phyloP scores from a whole-genome alignment of 192 early-diverging fungal genomes.

The Rhizophagus sp. region DNA sequence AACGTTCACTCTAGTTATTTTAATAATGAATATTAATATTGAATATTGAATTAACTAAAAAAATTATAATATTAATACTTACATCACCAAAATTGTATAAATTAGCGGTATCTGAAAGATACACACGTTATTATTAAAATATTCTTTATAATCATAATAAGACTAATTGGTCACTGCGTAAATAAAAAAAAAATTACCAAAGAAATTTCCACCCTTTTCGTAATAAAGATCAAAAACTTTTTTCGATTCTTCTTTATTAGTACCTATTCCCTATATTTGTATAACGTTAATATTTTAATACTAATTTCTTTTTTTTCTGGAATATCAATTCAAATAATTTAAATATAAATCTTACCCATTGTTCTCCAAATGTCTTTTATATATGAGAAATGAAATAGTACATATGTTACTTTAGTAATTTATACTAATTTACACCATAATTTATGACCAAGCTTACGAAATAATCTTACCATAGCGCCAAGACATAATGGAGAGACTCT shows the following conservation, averaged over 20 bases:
- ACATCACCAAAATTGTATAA: not conserved
- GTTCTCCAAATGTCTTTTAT: conserved; percentile 40
- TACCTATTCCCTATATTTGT: conserved; percentile 39
- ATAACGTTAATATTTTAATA: too few relatives aligned
- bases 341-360: conserved; percentile 30
- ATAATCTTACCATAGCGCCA: conserved; percentile 38
- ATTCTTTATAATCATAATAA: not conserved
- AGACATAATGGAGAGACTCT: conserved; percentile 44
- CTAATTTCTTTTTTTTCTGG: too few relatives aligned
- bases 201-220: conserved; percentile 51
- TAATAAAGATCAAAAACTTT: conserved; percentile 50
- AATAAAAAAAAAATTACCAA: conserved; percentile 30
- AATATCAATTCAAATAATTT: not conserved
- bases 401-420: too few relatives aligned
- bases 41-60: too few relatives aligned
- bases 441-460: too few relatives aligned
- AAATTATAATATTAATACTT: not conserved
- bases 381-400: too few relatives aligned
- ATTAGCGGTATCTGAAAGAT: too few relatives aligned
- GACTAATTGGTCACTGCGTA: not conserved
- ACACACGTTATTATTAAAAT: not conserved
- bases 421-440: too few relatives aligned
- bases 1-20: conserved; percentile 31
- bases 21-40: not conserved
- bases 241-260: conserved; percentile 46